Evolutionary conservation across 805 yeast genomes (phyloP), one percentile per base, ranked within the genome.

Genomic region (Debaryomyces castellii): DNA sequence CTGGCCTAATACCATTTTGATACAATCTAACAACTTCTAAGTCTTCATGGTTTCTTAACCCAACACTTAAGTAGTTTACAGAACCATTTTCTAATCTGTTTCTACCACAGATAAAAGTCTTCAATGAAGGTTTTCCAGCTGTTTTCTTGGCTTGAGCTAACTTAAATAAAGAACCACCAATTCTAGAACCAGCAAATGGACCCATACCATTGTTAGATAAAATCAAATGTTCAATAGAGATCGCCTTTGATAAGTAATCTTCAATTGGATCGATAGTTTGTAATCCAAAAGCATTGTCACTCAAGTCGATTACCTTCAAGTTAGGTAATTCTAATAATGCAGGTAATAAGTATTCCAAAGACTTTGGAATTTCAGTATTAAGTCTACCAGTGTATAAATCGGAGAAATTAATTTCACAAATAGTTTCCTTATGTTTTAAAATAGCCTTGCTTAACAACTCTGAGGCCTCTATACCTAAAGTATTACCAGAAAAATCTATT

Each of bases 121-220:
- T 83, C 60, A 90, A 77, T 12, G 80, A 66, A 25, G 73, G 67
- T 44, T 79, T 69, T 18, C 77, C 72, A 35, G 69, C 67, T 24
- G 62, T 57, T 51, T 72, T 64, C 67, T 90, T 90, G 46, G 83
- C 84, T 42, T 64, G 65, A 17, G 94, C 82, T 52, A 92, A 77
- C 54, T 78, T 76, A 69, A 74, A 88, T 39, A 94, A 78, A 3
- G 96, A 88, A 57, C 82, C 82, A 49, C 97, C 99, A 50, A 94
- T 87, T 63, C 96, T 81, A 46, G 92, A 85, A 57, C 99, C 99
- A 0, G 98, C 96, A 63, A 87, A 87, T 21, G 99, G 99, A 28
- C 99, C 99, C 82, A 94, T 85, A 45, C 99, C 99, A 65, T 94
- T 94, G 69, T 94, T 94, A 39, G 97, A 85, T 51, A 94, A 74